Evolutionary conservation across 169 alveolate species (phyloP), one percentile per base, ranked within the genome.

Genomic region (Neospora caninum): DNA sequence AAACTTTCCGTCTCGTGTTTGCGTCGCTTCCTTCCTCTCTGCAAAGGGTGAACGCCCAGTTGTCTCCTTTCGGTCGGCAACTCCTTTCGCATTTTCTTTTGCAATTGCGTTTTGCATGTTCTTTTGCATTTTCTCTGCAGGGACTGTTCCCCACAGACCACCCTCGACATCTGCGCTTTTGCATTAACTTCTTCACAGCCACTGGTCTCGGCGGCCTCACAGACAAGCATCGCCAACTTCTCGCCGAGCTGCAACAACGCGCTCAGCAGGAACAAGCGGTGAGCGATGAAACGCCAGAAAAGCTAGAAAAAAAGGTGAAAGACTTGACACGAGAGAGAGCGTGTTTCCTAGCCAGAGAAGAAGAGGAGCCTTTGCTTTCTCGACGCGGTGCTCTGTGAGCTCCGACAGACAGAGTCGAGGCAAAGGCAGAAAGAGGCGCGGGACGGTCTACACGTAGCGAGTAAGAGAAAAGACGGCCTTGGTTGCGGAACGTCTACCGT

Each of bases 171-270:
- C 98, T 99, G 67, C 97, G 99, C 91, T 99, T 99, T 96, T 98
- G 99, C 93, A 98, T 99, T 91, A 99, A 99, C 97, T 99, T 98
- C 96, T 99, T 99, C 96, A 99, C 99, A 22, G 99, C 99, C 38
- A 99, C 99, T 88, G 99, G 99, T 0, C 95, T 99, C 53, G 99
- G 99, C 22, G 98, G 98, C 29, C 97, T 99, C 91, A 99, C 99
- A 25, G 98, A 97, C 78, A 98, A 98, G 36, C 97, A 98, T 92
- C 97, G 99, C 93, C 97, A 97, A 73, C 95, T 97, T 54, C 97
- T 98, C 80, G 95, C 92, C 34, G 86, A 49, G 29, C 49, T 88
- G 80, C 95, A 93, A 83, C 88, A 93, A 41, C 88, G 82, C 53
- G 95, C 94, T 43, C 93, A 67, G 43, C 58, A 84, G 69, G 34